Conservation (phyloP, 2,329 filamentous ascomycete species). For the Penicillium sp. region DNA sequence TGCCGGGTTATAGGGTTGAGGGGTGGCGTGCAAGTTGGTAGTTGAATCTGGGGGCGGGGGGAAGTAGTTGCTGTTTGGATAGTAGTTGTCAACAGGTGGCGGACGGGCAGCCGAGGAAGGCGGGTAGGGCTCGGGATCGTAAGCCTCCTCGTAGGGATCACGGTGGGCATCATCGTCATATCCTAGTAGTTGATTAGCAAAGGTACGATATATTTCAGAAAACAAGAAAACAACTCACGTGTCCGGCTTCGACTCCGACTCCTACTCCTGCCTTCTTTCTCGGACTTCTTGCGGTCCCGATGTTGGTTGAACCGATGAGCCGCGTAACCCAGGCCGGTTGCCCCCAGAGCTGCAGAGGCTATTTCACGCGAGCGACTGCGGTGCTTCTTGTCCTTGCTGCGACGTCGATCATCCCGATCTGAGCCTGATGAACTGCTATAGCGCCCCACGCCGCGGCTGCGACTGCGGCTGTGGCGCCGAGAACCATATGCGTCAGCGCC, state of each 20-base stretch:
- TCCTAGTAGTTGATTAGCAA: constrained; percentile 24
- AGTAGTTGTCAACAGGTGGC: constrained; percentile 41
- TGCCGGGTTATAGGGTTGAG: constrained; percentile 40
- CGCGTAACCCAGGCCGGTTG: constrained; percentile 60
- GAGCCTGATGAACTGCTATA: constrained; percentile 44
- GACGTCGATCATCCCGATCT: constrained; percentile 37
- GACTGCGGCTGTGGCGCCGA: constrained; percentile 53
- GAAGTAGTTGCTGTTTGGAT: constrained; percentile 46
- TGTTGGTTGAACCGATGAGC: constrained; percentile 62
- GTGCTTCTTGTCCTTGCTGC: constrained; percentile 39
- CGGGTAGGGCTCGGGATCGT: constrained; percentile 43
- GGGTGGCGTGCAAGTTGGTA: constrained; percentile 27
- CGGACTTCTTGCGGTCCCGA: constrained; percentile 60
- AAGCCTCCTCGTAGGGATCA: constrained; percentile 48
- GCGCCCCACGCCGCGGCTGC: constrained; percentile 27
- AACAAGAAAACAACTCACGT: constrained; percentile 45
- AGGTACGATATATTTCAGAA: background rate
- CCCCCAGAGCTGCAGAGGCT: constrained; percentile 61
- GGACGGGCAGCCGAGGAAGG: constrained; percentile 40
- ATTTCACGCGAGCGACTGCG: constrained; percentile 49
- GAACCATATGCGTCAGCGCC: constrained; percentile 48
- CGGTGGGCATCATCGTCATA: constrained; percentile 36
- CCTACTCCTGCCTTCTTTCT: constrained; percentile 46
- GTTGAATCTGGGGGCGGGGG: constrained; percentile 47
- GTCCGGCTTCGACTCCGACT: constrained; percentile 28